Evolutionary conservation across 2,329 filamentous ascomycete species (phyloP).

Genomic region (Rutstroemia sp.): DNA sequence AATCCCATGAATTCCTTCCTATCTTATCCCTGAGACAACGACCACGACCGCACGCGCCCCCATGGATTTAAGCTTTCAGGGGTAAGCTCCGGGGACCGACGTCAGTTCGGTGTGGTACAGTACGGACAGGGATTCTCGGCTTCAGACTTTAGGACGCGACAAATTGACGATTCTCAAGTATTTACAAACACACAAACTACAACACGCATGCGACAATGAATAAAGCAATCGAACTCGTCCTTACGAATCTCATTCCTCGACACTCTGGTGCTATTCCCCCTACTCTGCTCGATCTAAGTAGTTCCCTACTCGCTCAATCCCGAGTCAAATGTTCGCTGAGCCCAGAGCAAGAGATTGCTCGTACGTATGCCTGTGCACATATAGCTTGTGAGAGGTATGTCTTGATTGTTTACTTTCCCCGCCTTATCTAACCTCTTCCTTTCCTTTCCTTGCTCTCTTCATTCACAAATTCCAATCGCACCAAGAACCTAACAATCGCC

Average conservation of each 20-base stretch:
- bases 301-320: slow-evolving; percentile 72
- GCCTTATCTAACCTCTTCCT: not conserved
- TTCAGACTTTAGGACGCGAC: too few relatives aligned
- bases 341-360: slow-evolving; percentile 79
- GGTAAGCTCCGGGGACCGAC: not conserved
- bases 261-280: slow-evolving; percentile 59
- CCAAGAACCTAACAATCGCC: slow-evolving; percentile 11
- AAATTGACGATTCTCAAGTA: not conserved
- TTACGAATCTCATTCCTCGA: slow-evolving; percentile 68
- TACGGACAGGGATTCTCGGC: too few relatives aligned
- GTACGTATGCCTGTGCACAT: slow-evolving; percentile 77
- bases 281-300: slow-evolving; percentile 63
- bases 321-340: slow-evolving; percentile 72
- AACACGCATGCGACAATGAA: slow-evolving; percentile 49
- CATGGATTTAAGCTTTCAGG: not conserved
- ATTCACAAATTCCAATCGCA: slow-evolving; percentile 1
- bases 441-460: not conserved
- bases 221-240: slow-evolving; percentile 62
- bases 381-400: slow-evolving; percentile 77
- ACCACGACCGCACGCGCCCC: not conserved
- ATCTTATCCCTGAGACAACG: not conserved
- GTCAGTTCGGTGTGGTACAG: too few relatives aligned
- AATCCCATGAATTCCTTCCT: too few relatives aligned
- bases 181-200: not conserved
- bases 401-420: not conserved